These are phyloP conservation scores for Herpotrichia juniperi DNA, from an alignment of 2,329 filamentous ascomycete genomes.

Conservation along the genomic window DNA sequence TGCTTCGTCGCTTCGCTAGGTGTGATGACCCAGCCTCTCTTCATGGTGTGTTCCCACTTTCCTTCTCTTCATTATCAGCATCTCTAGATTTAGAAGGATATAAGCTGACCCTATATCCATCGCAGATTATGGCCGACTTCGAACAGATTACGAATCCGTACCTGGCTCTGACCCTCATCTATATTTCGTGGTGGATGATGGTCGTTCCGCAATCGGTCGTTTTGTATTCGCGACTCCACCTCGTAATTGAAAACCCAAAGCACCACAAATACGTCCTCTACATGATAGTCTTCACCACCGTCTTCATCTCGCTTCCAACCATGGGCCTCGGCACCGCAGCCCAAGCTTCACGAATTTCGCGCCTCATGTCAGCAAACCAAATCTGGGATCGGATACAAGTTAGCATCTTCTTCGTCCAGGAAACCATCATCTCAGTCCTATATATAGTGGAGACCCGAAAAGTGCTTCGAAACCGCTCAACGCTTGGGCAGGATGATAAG, in stretches of 20 bases:
- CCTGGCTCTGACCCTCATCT: conserved; percentile 37
- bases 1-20: conserved; percentile 48
- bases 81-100: background rate
- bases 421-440: conserved; percentile 44
- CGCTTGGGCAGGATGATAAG: conserved; percentile 12
- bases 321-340: background rate
- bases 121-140: conserved; percentile 13
- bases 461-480: conserved; percentile 52
- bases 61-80: conserved; percentile 47
- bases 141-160: background rate
- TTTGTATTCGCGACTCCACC: conserved; percentile 64
- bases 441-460: conserved; percentile 36
- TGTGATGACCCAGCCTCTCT: conserved; percentile 38
- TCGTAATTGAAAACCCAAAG: conserved; percentile 55
- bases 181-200: conserved; percentile 57
- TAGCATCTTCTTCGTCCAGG: conserved; percentile 47
- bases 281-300: conserved; percentile 60
- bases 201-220: conserved; percentile 65
- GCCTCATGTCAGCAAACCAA: background rate
- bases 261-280: conserved; percentile 47
- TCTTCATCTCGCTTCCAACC: conserved; percentile 54
- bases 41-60: conserved; percentile 43
- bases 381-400: conserved; percentile 49
- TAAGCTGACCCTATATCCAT: background rate
- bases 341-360: conserved; percentile 6